These are phyloP conservation scores for Zasmidium angulare DNA, from an alignment of 2,329 filamentous ascomycete genomes.

Conservation along the genomic window DNA sequence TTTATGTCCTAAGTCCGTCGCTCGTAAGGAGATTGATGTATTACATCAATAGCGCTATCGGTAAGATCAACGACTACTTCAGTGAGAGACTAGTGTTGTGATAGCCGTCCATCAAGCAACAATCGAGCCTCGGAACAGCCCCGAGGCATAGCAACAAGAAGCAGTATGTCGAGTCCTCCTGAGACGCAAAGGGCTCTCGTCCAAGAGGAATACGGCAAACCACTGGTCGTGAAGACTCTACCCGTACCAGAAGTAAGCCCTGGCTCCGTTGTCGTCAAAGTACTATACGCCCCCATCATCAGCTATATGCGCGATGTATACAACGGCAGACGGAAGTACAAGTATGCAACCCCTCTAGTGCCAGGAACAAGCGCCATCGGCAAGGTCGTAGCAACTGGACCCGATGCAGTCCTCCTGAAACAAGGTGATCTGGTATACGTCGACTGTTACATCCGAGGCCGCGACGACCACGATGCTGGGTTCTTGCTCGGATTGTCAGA, in stretches of 20 bases:
- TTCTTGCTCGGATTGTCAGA: conserved; percentile 32
- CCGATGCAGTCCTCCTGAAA: conserved; percentile 36
- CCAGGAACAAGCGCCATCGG: conserved; percentile 38
- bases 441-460: conserved; percentile 38
- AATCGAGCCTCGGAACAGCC: too few species aligned
- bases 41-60: too few species aligned
- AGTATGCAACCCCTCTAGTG: conserved; percentile 37
- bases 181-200: conserved; percentile 1
- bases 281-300: neutral
- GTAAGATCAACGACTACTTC: too few species aligned
- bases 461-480: conserved; percentile 37
- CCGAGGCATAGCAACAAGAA: too few species aligned
- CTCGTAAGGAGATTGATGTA: too few species aligned
- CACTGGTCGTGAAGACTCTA: neutral
- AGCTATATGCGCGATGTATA: neutral
- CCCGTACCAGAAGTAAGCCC: neutral
- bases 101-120: too few species aligned
- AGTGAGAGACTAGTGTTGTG: too few species aligned
- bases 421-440: conserved; percentile 40
- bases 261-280: neutral
- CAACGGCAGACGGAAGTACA: conserved; percentile 25
- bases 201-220: neutral
- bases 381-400: conserved; percentile 37
- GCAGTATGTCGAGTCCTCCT: neutral
- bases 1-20: too few species aligned